Conservation (phyloP, 129 eudicot genomes). For the Flaveria bidentis region DNA sequence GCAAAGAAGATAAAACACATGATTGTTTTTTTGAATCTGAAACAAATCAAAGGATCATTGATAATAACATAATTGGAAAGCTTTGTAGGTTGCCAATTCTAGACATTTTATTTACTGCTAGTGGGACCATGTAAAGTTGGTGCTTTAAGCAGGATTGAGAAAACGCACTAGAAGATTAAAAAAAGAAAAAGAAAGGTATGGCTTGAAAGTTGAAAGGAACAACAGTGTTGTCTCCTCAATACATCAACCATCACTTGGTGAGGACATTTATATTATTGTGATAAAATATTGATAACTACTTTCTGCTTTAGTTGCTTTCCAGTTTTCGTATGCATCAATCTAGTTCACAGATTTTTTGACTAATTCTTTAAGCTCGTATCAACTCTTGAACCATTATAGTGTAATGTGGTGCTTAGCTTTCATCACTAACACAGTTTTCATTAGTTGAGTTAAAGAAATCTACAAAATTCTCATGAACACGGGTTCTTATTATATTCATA, state of each 20-base stretch:
- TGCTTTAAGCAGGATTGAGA: constrained; percentile 7
- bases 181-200: not conserved
- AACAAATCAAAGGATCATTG: constrained; percentile 14
- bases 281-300: not conserved
- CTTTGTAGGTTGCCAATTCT: not conserved
- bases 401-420: constrained; percentile 2
- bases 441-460: not conserved
- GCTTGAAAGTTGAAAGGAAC: constrained; percentile 12
- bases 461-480: not conserved
- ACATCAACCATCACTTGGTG: constrained; percentile 10
- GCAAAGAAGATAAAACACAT: not conserved
- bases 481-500: not conserved
- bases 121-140: constrained; percentile 14
- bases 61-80: constrained; percentile 15
- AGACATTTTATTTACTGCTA: constrained; percentile 14
- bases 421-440: constrained; percentile 5
- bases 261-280: not conserved
- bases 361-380: not conserved
- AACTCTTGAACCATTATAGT: not conserved
- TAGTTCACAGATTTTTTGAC: not conserved
- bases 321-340: constrained; percentile 1
- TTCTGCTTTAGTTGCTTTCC: constrained; percentile 6
- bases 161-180: not conserved
- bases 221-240: constrained; percentile 17
- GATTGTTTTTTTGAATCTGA: not conserved